phyloP scores from a whole-genome alignment of 495 filamentous ascomycete species.

The Neurospora sp. region DNA sequence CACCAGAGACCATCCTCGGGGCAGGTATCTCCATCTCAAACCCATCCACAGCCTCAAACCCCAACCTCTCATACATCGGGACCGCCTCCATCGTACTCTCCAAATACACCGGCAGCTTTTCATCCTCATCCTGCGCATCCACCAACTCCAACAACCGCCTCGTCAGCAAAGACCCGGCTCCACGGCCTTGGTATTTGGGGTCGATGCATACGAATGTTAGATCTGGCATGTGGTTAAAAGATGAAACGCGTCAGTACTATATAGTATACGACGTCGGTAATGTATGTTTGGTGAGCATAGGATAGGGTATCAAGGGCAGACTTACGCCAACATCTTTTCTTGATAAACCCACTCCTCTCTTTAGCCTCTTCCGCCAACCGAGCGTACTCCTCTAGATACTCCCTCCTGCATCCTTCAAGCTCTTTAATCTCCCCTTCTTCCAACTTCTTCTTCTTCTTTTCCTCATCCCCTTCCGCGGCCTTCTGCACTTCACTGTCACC shows the following conservation, averaged over 20 bases:
- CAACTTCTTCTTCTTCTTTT: conserved; percentile 17
- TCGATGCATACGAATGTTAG: conserved; percentile 34
- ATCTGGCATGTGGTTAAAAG: conserved; percentile 1
- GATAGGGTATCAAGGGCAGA: neutral
- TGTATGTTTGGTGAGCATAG: neutral
- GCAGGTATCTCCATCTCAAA: conserved; percentile 23
- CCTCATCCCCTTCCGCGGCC: conserved; percentile 1
- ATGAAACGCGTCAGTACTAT: neutral
- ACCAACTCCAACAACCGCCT: conserved; percentile 11
- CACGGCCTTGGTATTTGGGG: conserved; percentile 31
- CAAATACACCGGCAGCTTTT: conserved; percentile 27
- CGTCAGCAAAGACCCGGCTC: conserved; percentile 28
- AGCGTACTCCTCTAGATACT: conserved; percentile 25
- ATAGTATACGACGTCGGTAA: neutral
- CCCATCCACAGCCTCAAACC: conserved; percentile 24
- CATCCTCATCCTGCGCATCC: conserved; percentile 24
- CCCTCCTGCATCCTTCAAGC: conserved; percentile 10
- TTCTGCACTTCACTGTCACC: too few species aligned
- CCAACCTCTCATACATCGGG: conserved; percentile 30
- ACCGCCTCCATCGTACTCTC: conserved; percentile 33
- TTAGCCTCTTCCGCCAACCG: conserved; percentile 17
- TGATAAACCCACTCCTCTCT: conserved; percentile 16
- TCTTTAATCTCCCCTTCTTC: conserved; percentile 10
- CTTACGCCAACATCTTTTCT: conserved; percentile 15
- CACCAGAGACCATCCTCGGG: neutral